Base-by-base conservation (phyloP, 2,329 filamentous ascomycete genomes). In the Fusarium decemcellulare region DNA sequence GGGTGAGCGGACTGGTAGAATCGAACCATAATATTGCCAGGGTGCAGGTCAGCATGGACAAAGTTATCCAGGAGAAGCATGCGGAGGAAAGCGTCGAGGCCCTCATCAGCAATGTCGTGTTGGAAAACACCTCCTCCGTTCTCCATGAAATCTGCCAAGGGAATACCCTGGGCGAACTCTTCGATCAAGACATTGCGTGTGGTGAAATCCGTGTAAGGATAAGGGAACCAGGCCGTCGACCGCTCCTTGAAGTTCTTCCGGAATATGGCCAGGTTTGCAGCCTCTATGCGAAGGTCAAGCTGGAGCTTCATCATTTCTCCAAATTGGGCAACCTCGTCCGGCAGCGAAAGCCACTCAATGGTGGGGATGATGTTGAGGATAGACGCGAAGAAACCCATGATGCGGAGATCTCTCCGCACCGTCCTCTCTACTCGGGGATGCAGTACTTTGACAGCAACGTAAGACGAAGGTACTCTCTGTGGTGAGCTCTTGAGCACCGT, bases 271-370 rank as follows among this genome's bases (percentile, higher is more conserved):
- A 99, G 84, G 74, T 99, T 99, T 39, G 95, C 92, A 2, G 94
- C 92, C 80, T 99, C 96, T 65, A 98, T 98, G 55, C 96, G 92
- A 37, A 99, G 86, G 80, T 99, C 96, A 4, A 99, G 86, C 78
- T 99, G 96, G n/a, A 98, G 84, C 74, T 92, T 92, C 96, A 99
- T 99, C 96, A 99, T 99, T 77, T 97, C 93, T 27, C 95, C 95
- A 76, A 99, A 99, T 76, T 98, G 94, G 14, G 86, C 82, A 4
- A 98, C 96, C 78, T 99, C 96, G 72, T 98, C 95, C 0, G 96
- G 96, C 9, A 99, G 89, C 0, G 95, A 98, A 7, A 99, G 86
- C 96, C 96, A 99, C 80, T 98, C 94, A 76, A 99, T 96, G 0
- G 95, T 97, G 1, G 96, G 96, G 34, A 99, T 92, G 2, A 88